These are phyloP conservation scores for Phytopythium cucurbitacearum DNA, from an alignment of 352 stramenopile species.

Conservation along the genomic window DNA sequence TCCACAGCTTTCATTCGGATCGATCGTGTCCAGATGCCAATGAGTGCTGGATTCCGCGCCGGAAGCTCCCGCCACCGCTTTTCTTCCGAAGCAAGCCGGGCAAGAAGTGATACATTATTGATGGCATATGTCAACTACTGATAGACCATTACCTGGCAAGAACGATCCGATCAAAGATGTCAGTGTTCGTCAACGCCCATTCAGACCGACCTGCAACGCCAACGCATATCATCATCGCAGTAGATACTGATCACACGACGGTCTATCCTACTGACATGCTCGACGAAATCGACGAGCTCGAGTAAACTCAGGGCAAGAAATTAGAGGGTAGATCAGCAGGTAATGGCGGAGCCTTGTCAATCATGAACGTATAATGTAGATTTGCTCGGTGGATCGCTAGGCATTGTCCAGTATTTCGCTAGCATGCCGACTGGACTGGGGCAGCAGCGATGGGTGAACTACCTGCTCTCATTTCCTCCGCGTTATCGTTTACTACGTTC, in stretches of 20 bases:
- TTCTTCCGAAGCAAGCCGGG: constrained; percentile 32
- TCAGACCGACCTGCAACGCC: no score
- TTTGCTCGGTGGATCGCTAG: not conserved
- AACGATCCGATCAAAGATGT: not conserved
- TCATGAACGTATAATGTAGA: constrained; percentile 9
- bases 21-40: no score
- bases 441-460: no score
- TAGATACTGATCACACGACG: not conserved
- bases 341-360: not conserved
- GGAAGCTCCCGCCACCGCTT: constrained; percentile 31
- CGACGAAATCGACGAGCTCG: constrained; percentile 51
- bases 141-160: constrained; percentile 1
- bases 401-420: no score
- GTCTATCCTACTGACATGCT: constrained; percentile 38
- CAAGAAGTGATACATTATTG: constrained; percentile 6
- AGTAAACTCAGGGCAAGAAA: no score
- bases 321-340: no score
- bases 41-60: not conserved
- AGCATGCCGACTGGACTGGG: no score
- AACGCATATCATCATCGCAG: not conserved
- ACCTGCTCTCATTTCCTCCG: no score
- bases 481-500: no score
- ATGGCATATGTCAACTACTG: not conserved
- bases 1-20: no score
- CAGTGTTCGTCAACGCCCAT: no score